These are phyloP conservation scores for Metschnikowia dekortorum DNA, from an alignment of 805 yeast genomes.

Conservation along the genomic window DNA sequence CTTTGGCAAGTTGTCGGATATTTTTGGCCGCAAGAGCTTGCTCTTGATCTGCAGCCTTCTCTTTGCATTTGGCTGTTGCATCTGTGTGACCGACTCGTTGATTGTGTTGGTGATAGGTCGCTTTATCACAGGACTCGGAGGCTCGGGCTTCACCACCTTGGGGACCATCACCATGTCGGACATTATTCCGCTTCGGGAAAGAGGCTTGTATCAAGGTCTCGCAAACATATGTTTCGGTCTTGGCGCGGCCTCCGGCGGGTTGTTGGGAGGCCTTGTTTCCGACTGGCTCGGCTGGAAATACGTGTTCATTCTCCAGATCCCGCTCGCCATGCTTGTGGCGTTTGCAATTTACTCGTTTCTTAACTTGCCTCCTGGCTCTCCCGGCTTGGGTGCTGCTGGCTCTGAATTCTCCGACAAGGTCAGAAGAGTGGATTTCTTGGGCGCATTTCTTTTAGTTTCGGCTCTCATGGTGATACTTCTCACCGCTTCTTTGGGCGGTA, in stretches of 20 bases:
- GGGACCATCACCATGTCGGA: constrained; percentile 76
- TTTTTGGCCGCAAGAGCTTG: constrained; percentile 60
- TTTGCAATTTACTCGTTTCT: constrained; percentile 35
- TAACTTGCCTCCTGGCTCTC: constrained; percentile 50
- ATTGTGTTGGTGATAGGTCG: constrained; percentile 52
- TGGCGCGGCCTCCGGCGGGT: constrained; percentile 52
- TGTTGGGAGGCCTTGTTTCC: constrained; percentile 51
- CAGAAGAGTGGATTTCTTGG: constrained; percentile 39
- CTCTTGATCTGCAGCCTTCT: constrained; percentile 48
- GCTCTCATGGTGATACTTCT: constrained; percentile 56
- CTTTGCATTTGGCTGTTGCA: constrained; percentile 53
- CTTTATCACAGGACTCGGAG: constrained; percentile 81
- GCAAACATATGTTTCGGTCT: constrained; percentile 71
- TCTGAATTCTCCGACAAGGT: constrained; percentile 45
- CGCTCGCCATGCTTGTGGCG: constrained; percentile 41
- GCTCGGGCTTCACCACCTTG: constrained; percentile 80
- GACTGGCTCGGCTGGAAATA: constrained; percentile 51
- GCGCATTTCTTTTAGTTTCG: constrained; percentile 43
- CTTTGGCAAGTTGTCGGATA: constrained; percentile 66
- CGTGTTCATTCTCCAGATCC: constrained; percentile 39
- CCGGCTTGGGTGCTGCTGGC: constrained; percentile 51
- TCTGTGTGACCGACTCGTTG: constrained; percentile 52
- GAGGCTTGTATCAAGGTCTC: constrained; percentile 82
- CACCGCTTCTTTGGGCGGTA: constrained; percentile 66
- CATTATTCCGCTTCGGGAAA: constrained; percentile 65